Evolutionary conservation across 805 yeast genomes (phyloP), one percentile per base, ranked within the genome.

Genomic region (Candida sanyiensis): DNA sequence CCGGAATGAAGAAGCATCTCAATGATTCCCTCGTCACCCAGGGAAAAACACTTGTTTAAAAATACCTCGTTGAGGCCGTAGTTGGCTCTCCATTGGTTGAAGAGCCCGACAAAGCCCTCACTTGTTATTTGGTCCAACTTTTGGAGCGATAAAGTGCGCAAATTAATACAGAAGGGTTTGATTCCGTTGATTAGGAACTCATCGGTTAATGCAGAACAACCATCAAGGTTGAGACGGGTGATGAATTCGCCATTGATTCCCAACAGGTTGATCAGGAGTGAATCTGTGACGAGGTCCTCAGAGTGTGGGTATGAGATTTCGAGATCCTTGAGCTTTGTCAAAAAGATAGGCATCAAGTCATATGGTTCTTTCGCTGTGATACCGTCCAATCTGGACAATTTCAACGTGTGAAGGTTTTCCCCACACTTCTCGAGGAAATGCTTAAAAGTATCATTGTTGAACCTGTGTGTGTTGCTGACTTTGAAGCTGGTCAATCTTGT

Each of bases 381-480:
- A 2, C 89, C 89, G 55, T 87, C 95, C 18, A 93, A 61, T 37
- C 90, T 64, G 6, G 82, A 72, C 19, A 93, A 56, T 25, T 77
- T 70, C 28, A 93, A 61, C 4, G 67, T 62, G n/a, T 68, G 69
- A 26, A 93, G 57, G 18, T 66, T 66, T 0, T 64, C 49, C n/a
- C 77, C 76, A 54, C 88, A 75, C 39, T 71, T 72, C 33, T 75
- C 82, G 15, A 84, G 63, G 31, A 93, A 54, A 15, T 77, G 58
- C 4, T 76, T 69, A 19, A 90, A 57, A 0, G 88, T 77, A 34
- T 74, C 80, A 40, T 80, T 73, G 11, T 78, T 71, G 47, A 93
- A 80, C 39, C 97, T 67, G 56, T 90, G 96, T 1, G 97, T 90
- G 52, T 87, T 85, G 26, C 78, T 67, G 9, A 93, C 57, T 45